Evolutionary conservation across 768 basidiomycete genomes (phyloP).

Genomic region (Pisolithus orientalis): DNA sequence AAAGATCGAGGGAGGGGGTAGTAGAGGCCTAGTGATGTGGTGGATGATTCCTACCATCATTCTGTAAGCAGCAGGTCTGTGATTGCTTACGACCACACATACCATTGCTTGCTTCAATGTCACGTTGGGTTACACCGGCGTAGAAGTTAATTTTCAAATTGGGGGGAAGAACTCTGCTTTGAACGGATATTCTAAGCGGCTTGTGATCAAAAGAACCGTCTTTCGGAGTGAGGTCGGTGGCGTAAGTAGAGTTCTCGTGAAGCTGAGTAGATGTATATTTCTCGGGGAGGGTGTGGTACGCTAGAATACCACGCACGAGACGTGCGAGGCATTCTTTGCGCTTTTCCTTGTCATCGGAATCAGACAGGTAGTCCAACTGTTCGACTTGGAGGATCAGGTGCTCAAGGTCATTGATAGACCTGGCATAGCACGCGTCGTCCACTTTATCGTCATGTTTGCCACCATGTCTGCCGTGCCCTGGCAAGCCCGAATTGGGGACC

Average conservation of each 20-base stretch:
- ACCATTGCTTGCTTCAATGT: conserved; percentile 49
- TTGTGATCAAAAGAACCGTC: conserved; percentile 39
- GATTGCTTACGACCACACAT: conserved; percentile 3
- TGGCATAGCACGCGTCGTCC: too few species aligned
- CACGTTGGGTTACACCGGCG: conserved; percentile 34
- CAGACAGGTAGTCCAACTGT: conserved; percentile 35
- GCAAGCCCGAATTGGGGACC: conserved; percentile 40
- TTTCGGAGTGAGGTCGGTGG: conserved; percentile 38
- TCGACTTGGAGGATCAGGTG: conserved; percentile 17
- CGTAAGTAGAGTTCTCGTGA: conserved; percentile 47
- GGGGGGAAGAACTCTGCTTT: conserved; percentile 28
- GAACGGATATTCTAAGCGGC: conserved; percentile 39
- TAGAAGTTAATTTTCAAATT: conserved; percentile 43
- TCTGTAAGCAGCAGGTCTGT: background rate
- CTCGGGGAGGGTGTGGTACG: conserved; percentile 50
- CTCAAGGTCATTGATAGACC: conserved; percentile 3
- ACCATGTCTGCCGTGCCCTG: conserved; percentile 13
- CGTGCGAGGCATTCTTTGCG: conserved; percentile 51
- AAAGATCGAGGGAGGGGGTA: conserved; percentile 49
- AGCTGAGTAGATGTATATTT: conserved; percentile 33
- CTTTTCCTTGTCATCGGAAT: conserved; percentile 40
- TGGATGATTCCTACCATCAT: conserved; percentile 40
- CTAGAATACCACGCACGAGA: conserved; percentile 47
- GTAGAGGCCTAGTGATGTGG: conserved; percentile 46
- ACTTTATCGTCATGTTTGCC: conserved; percentile 1